Conservation (phyloP, 1,284 basidiomycete genomes). For the Erythrobasidium hasegawianum region DNA sequence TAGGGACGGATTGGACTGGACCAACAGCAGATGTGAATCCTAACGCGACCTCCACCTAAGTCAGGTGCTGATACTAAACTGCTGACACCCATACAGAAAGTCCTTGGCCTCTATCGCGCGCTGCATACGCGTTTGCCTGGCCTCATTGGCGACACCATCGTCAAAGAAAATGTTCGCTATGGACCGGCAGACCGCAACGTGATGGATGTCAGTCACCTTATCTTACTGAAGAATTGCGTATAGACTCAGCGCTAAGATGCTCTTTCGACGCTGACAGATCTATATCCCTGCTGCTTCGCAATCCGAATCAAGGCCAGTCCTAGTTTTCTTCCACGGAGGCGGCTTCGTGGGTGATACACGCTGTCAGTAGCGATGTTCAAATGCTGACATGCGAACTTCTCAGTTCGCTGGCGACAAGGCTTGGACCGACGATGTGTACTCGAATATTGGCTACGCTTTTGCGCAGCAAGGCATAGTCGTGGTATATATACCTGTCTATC, state of each 20-base stretch:
- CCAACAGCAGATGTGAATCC: slow-evolving; percentile 34
- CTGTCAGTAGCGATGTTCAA: too few relatives aligned
- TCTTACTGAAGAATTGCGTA: too few relatives aligned
- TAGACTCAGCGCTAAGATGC: too few relatives aligned
- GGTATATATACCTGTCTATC: too few relatives aligned
- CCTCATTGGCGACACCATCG: slow-evolving; percentile 7
- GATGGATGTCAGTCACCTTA: slow-evolving; percentile 20
- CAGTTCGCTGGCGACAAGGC: slow-evolving; percentile 24
- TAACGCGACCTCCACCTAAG: background rate
- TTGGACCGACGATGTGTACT: slow-evolving; percentile 27
- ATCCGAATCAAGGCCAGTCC: slow-evolving; percentile 3
- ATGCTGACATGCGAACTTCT: background rate
- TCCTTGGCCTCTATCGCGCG: slow-evolving; percentile 12
- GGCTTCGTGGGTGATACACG: slow-evolving; percentile 26
- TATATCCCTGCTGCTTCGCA: slow-evolving; percentile 15
- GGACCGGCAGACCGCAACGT: slow-evolving; percentile 30
- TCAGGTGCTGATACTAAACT: background rate
- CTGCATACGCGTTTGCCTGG: background rate
- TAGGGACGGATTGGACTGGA: slow-evolving; percentile 32
- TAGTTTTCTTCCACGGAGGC: slow-evolving; percentile 30
- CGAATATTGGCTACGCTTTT: slow-evolving; percentile 30
- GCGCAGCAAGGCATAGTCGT: slow-evolving; percentile 23
- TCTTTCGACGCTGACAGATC: too few relatives aligned
- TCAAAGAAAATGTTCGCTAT: slow-evolving; percentile 24
- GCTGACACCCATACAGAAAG: slow-evolving; percentile 3